A percentile compares a stretch with the other conserved stretches of the same genome.
These are phyloP conservation scores for Ophiobolus disseminans DNA, from an alignment of 2,329 filamentous ascomycete species.

Conservation along the genomic window DNA sequence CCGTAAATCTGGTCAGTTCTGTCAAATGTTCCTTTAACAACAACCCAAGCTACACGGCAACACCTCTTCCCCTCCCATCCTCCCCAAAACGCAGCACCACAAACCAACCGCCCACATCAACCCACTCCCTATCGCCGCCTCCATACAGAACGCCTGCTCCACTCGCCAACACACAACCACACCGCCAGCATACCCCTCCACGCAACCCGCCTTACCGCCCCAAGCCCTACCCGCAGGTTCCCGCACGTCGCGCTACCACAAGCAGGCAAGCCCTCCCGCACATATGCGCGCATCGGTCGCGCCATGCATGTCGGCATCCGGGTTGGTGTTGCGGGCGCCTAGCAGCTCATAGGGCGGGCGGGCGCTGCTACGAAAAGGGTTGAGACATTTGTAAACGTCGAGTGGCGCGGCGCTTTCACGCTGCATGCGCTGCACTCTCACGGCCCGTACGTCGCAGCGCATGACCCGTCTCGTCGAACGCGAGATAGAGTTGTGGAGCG, in stretches of 20 bases:
- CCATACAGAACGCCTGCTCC: background rate
- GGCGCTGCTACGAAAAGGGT: no score
- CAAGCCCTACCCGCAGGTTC: conserved; percentile 9
- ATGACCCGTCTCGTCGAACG: conserved; percentile 1
- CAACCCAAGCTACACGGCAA: no score
- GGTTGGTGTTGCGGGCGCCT: conserved; percentile 9
- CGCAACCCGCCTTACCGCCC: no score
- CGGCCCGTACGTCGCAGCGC: background rate
- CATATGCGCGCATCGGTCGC: conserved; percentile 2
- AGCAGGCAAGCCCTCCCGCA: conserved; percentile 1
- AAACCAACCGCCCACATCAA: background rate
- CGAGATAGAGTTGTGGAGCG: conserved; percentile 1
- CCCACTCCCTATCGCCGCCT: background rate
- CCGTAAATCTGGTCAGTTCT: no score
- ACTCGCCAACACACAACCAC: background rate
- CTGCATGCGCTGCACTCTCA: no score
- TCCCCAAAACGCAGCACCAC: no score
- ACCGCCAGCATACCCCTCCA: conserved; percentile 4
- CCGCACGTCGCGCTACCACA: background rate
- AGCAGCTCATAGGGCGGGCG: background rate
- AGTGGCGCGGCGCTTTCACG: no score
- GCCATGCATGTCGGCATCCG: conserved; percentile 13
- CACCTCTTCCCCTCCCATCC: no score
- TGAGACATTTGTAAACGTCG: no score
- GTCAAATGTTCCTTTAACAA: no score